Evolutionary conservation across 2,329 filamentous ascomycete genomes (phyloP), one percentile per base, ranked within the genome.

Genomic region (Tolypocladium tundrense): DNA sequence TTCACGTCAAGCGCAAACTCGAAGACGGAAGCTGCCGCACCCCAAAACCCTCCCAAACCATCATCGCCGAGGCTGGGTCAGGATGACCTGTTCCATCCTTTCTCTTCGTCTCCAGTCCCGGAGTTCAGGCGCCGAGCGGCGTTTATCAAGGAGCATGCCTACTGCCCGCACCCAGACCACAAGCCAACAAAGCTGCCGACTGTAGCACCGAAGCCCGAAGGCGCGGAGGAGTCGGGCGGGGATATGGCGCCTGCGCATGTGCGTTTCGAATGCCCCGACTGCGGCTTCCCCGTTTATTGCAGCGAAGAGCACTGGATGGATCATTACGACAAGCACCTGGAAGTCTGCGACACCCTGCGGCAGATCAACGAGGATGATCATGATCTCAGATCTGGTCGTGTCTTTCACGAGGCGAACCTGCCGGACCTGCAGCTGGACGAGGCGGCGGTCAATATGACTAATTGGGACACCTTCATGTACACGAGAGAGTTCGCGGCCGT

Each of bases 321-420:
- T 65, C 91, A 97, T 72, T 99, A 96, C 68, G 93, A 97, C 73
- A 82, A 86, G 21, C 94, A 99, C 72, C 73, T 99, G 60, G 84
- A 97, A 69, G 87, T 99, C 41, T 99, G 94, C 72, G 93, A 99
- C 67, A 89, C 89, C 0, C 77, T 99, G 58, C 81, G 88, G 63
- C 88, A 97, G 74, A 93, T 96, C 74, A 99, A 99, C 65, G 94
- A 99, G 75, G 94, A 99, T 69, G 94, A 99, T 65, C 95, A 99
- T 69, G 94, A 99, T 71, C 75, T 99, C 64, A 82, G 88, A 55
- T 96, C 91, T 21, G 94, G 94, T 4, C 84, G 94, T 35, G 88
- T 91, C 72, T 99, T 99, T 73, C 87, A 89, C 16, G 95, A 99
- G 72, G 97, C 96, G 68, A 86, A 92, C 61, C 96, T 96, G 69